Conservation (phyloP, 768 basidiomycete genomes). For the Agrocybe praecox region DNA sequence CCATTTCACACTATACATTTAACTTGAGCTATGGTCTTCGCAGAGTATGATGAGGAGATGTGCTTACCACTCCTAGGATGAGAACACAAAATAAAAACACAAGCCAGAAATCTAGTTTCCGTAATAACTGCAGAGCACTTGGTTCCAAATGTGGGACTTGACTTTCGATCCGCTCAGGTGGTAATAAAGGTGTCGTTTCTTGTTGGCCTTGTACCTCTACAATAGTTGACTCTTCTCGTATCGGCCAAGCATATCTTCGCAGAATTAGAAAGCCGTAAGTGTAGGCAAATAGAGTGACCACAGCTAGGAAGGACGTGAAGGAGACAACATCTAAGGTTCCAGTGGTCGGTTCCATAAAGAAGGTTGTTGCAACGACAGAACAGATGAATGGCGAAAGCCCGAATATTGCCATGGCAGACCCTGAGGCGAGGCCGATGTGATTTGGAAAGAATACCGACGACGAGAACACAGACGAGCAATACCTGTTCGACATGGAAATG, state of each 20-base stretch:
- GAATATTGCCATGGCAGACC: constrained; percentile 70
- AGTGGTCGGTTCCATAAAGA: constrained; percentile 52
- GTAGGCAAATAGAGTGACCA: constrained; percentile 55
- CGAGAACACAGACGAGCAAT: constrained; percentile 76
- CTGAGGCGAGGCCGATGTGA: constrained; percentile 67
- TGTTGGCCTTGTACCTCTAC: not conserved
- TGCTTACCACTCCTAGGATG: constrained; percentile 63
- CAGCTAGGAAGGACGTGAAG: constrained; percentile 61
- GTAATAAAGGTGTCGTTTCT: constrained; percentile 36
- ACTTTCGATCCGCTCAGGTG: constrained; percentile 1
- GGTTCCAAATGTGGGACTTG: constrained; percentile 14
- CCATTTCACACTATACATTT: constrained; percentile 68
- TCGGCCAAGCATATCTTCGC: constrained; percentile 13
- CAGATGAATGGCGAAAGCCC: constrained; percentile 83
- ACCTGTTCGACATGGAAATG: constrained; percentile 30
- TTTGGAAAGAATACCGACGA: constrained; percentile 72
- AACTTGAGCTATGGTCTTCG: too few relatives aligned
- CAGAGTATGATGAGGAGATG: constrained; percentile 3
- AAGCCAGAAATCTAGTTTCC: constrained; percentile 65
- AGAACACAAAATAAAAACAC: constrained; percentile 53
- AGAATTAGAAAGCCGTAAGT: constrained; percentile 53
- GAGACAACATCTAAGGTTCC: constrained; percentile 44
- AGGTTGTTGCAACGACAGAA: constrained; percentile 61
- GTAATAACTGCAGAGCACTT: constrained; percentile 43
- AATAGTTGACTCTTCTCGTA: not conserved